Evolutionary conservation across 192 early-diverging fungal species (phyloP), one percentile per base, ranked within the genome.

Genomic region (Rhizophlyctis rosea): DNA sequence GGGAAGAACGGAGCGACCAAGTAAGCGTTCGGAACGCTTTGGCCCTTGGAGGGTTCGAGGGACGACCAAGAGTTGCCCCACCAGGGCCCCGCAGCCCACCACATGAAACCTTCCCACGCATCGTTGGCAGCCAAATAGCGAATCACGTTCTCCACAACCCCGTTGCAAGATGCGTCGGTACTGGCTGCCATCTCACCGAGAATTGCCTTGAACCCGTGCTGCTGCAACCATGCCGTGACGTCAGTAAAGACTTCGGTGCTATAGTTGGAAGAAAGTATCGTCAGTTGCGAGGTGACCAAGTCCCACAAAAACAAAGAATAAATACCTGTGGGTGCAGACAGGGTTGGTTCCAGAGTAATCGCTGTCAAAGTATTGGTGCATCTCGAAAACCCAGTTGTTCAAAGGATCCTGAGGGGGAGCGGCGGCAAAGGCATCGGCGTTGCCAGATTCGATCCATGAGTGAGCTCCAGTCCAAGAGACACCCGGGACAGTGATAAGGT

Each of bases 281-380:
- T n/a, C n/a, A n/a, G n/a, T n/a, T n/a, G n/a, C n/a, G n/a, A n/a
- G n/a, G n/a, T n/a, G n/a, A n/a, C n/a, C n/a, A n/a, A n/a, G n/a
- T n/a, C n/a, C n/a, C n/a, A n/a, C n/a, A n/a, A n/a, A n/a, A n/a
- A n/a, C n/a, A n/a, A n/a, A n/a, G n/a, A n/a, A n/a, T n/a, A n/a
- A n/a, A n/a, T n/a, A n/a, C n/a, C n/a, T n/a, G n/a, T n/a, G n/a
- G n/a, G n/a, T n/a, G 33, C 64, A 68, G 4, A 24, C 29, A 24
- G 33, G 4, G 18, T 52, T 21, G 9, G 62, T 67, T 34, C 64
- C 64, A 35, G 64, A 65, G 60, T 21, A 60, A 34, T 59, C 62
- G 29, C 25, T 23, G 61, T 73, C 71, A 36, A 72, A 57, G 54
- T 72, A 72, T 50, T 72, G 71, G 61, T 72, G 71, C 27, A 60